Percentiles rank a stretch among this genome's conserved stretches.
phyloP scores from a whole-genome alignment of 2,329 filamentous ascomycete genomes.

The Didymella keratinophila region DNA sequence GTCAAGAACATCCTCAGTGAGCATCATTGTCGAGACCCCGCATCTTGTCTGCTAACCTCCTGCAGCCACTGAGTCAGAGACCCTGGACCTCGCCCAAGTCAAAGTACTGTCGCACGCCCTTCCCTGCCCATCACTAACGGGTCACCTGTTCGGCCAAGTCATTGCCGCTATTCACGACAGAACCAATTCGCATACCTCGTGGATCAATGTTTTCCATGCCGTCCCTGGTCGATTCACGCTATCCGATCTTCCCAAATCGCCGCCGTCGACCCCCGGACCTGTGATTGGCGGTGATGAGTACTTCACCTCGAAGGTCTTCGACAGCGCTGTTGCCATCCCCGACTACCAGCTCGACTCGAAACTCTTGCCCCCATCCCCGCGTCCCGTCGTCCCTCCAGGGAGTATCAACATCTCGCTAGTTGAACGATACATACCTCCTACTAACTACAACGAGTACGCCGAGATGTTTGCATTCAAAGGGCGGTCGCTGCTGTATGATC shows the following conservation, averaged over 20 bases:
- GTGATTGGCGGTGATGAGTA: constrained; percentile 64
- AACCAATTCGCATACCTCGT: constrained; percentile 61
- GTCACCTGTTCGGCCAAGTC: constrained; percentile 63
- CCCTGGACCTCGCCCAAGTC: constrained; percentile 53
- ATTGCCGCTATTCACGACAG: constrained; percentile 64
- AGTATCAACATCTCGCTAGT: constrained; percentile 68
- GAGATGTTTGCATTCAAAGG: constrained; percentile 65
- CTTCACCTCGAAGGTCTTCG: constrained; percentile 68
- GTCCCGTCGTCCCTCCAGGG: constrained; percentile 66
- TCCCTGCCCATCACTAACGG: constrained; percentile 60
- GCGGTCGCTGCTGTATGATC: constrained; percentile 65
- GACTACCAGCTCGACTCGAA: constrained; percentile 65
- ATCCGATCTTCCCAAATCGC: constrained; percentile 68
- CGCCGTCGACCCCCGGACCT: constrained; percentile 65
- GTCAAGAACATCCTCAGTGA: constrained; percentile 46
- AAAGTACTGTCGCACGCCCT: constrained; percentile 68
- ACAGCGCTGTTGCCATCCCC: constrained; percentile 66
- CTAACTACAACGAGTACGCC: constrained; percentile 64
- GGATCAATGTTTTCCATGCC: constrained; percentile 71
- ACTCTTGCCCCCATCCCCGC: constrained; percentile 60
- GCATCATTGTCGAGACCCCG: constrained; percentile 12
- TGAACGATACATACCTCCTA: constrained; percentile 71
- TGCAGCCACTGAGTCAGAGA: constrained; percentile 44
- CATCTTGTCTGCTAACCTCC: constrained; percentile 19
- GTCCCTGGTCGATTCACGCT: constrained; percentile 69